These are phyloP conservation scores for Lasiosphaeris hirsuta DNA, from an alignment of 495 filamentous ascomycete genomes.

Conservation along the genomic window DNA sequence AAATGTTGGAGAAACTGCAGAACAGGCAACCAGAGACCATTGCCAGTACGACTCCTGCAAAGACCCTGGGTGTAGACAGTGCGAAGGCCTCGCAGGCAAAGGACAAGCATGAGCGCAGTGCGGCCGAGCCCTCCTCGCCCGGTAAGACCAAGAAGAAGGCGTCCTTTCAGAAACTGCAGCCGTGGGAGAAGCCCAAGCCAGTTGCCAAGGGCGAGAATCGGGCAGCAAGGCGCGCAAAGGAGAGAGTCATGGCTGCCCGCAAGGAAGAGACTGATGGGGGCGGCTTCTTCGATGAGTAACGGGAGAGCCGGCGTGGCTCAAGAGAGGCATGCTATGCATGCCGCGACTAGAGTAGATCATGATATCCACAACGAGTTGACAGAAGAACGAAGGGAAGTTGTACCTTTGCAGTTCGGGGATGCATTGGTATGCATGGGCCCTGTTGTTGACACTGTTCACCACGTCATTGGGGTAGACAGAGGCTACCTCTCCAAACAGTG, in stretches of 20 bases:
- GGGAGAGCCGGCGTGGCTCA: background rate
- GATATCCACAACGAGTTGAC: slow-evolving; percentile 7
- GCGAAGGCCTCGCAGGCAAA: background rate
- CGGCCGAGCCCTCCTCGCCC: no score
- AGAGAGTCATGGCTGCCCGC: background rate
- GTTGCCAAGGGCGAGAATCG: background rate
- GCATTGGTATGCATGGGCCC: no score
- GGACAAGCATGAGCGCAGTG: background rate
- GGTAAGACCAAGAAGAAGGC: background rate
- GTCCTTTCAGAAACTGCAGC: background rate
- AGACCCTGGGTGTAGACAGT: background rate
- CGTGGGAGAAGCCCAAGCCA: background rate
- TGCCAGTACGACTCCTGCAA: background rate
- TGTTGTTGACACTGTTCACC: no score
- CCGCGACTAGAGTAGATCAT: slow-evolving; percentile 6
- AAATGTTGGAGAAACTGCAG: slow-evolving; percentile 50
- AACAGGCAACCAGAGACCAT: slow-evolving; percentile 36
- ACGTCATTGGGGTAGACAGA: no score
- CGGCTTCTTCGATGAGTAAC: slow-evolving; percentile 34
- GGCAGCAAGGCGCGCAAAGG: background rate
- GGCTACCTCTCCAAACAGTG: no score
- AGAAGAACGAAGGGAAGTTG: no score
- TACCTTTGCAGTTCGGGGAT: no score
- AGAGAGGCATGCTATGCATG: background rate
- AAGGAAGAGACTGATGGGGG: slow-evolving; percentile 20